Base-by-base conservation (phyloP, 179 eudicot genomes). In the Corrigiola litoralis region DNA sequence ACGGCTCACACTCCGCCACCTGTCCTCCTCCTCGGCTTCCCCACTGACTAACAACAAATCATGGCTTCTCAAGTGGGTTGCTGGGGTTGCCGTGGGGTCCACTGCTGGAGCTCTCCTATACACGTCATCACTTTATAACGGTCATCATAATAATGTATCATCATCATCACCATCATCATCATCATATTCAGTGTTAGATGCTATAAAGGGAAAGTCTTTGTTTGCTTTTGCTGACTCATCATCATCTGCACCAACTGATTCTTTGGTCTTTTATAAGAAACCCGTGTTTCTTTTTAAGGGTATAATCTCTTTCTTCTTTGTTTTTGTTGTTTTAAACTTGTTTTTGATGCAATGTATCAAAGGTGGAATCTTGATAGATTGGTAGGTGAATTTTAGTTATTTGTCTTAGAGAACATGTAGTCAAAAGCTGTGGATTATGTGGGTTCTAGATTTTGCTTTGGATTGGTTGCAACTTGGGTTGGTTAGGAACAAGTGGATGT, bases 221-320 rank as follows among this genome's bases (percentile, higher is more conserved):
- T 52, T 77, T 4, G 52, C 68, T 48, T 70, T 74, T 65, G 95
- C 94, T 42, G 89, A 86, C 61, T 75, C 57, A 64, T 18, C 73
- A 6, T 66, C 72, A 38, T 56, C 42, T n/a, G 9, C 72, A 33
- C 56, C 71, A 1, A 23, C 58, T 40, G 28, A 75, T 40, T 40
- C 67, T 12, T 14, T 53, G 62, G 69, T 72, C 8, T 46, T 75
- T 9, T 79, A 51, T 20, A 80, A 81, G 67, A 81, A 76, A 53
- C 57, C 88, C 47, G 73, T 34, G 67, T 89, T 78, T 71, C 53
- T 89, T 6, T 77, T 89, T 59, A 77, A 82, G 63, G 96, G 94
- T 84, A 69, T 70, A 58, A 47, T 1, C 32, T 44, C 1, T 41
- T 27, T 17, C 32, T 37, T 6, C 3, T 32, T n/a, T 16, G 17